A percentile compares a stretch with the other conserved stretches of the same genome.
Conservation (phyloP, 2,329 filamentous ascomycete genomes). For the Paecilomyces formosus region DNA sequence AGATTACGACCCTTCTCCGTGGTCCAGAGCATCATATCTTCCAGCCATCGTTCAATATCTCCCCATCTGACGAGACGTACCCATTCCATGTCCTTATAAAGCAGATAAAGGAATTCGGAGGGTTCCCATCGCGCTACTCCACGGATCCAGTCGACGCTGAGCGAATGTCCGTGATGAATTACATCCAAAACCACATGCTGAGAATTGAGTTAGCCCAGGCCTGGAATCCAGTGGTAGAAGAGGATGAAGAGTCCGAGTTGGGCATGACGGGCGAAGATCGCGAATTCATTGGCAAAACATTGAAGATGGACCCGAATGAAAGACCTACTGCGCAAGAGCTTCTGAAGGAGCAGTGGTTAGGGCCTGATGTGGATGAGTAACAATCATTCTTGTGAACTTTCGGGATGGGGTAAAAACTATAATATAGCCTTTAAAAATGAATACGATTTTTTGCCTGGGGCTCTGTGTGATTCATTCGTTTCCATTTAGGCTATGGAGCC, state of each 20-base stretch:
- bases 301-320: conserved; percentile 18
- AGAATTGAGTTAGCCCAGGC: neutral
- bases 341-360: conserved; percentile 10
- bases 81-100: neutral
- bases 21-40: neutral
- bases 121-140: neutral
- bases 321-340: conserved; percentile 16
- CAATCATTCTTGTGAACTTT: neutral
- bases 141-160: neutral
- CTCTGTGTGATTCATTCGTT: no score
- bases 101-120: neutral
- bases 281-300: conserved; percentile 11
- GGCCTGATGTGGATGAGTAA: neutral
- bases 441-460: no score
- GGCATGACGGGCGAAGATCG: neutral
- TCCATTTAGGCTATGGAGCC: no score
- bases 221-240: neutral
- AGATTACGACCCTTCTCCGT: neutral
- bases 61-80: neutral
- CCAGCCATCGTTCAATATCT: neutral
- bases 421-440: no score
- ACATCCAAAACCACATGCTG: neutral
- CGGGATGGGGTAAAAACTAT: no score
- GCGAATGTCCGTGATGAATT: neutral
- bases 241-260: neutral